Percentiles rank a stretch among this genome's conserved stretches.
Conservation (phyloP, 176 grass and related monocot genomes). For the Carex cristatella region DNA sequence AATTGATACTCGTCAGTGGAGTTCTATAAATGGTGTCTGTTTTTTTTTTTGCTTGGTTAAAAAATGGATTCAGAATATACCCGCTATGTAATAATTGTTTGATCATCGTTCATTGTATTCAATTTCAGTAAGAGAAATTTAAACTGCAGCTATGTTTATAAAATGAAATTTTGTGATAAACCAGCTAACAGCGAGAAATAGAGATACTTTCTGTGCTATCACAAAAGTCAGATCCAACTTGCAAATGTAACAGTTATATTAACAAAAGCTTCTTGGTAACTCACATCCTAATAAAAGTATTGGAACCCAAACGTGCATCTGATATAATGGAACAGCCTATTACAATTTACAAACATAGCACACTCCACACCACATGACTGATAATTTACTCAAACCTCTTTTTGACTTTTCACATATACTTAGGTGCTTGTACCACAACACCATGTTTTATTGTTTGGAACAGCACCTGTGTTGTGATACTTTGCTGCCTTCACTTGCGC, state of each 20-base stretch:
- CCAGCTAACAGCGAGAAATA: too few relatives aligned
- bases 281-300: neutral
- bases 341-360: neutral
- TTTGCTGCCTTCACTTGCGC: slow-evolving; percentile 65
- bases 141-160: neutral
- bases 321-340: neutral
- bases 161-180: neutral
- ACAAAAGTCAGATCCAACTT: neutral
- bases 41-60: neutral
- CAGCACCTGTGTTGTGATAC: slow-evolving; percentile 51
- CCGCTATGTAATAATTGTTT: neutral
- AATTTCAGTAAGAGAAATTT: neutral
- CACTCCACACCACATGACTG: neutral
- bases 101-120: neutral
- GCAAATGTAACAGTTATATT: neutral
- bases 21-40: neutral
- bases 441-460: slow-evolving; percentile 43
- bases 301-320: neutral
- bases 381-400: neutral
- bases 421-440: slow-evolving; percentile 15
- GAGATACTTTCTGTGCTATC: neutral
- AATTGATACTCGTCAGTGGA: neutral
- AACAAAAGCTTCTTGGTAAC: neutral
- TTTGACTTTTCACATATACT: neutral
- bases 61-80: neutral